Percentiles rank a stretch among this genome's conserved stretches.
These are phyloP conservation scores for Rhodotorula sp. DNA, from an alignment of 1,284 basidiomycete genomes.

Conservation along the genomic window DNA sequence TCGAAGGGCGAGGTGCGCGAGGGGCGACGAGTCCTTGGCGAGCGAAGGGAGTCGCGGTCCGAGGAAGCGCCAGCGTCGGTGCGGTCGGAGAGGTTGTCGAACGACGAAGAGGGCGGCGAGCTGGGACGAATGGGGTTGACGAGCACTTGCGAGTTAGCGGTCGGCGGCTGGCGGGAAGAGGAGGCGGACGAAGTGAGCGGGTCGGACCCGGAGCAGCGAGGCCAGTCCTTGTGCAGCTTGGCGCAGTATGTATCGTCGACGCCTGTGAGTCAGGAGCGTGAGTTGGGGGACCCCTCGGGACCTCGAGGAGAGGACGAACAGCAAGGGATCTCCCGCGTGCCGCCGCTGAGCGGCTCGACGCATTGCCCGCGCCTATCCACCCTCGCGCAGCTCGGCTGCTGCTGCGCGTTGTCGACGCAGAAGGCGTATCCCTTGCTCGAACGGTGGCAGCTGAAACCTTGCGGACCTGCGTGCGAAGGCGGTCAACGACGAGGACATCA, in stretches of 20 bases:
- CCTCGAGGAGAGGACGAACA: background rate
- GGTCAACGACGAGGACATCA: background rate
- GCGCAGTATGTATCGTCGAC: conserved; percentile 4
- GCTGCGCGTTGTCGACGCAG: too few species aligned
- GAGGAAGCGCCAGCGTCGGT: background rate
- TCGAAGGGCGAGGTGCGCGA: too few species aligned
- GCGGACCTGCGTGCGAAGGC: too few species aligned
- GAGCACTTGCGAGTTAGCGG: background rate
- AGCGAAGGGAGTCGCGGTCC: background rate
- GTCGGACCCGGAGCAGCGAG: background rate
- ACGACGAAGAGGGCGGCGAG: too few species aligned
- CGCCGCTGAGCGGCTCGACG: background rate
- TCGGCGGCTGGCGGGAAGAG: background rate
- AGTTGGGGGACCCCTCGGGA: background rate
- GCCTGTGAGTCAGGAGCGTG: background rate
- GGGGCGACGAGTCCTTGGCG: background rate
- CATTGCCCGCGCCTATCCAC: background rate
- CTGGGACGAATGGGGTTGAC: too few species aligned
- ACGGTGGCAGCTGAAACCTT: too few species aligned
- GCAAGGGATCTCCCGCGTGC: background rate
- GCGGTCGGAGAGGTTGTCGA: too few species aligned
- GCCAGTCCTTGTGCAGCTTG: background rate
- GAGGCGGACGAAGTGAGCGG: background rate
- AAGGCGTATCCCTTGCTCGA: too few species aligned
- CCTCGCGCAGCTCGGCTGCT: too few species aligned